Percentiles rank a stretch among this genome's conserved stretches.
phyloP scores from a whole-genome alignment of 2,329 filamentous ascomycete species.

The Colletotrichum destructivum region DNA sequence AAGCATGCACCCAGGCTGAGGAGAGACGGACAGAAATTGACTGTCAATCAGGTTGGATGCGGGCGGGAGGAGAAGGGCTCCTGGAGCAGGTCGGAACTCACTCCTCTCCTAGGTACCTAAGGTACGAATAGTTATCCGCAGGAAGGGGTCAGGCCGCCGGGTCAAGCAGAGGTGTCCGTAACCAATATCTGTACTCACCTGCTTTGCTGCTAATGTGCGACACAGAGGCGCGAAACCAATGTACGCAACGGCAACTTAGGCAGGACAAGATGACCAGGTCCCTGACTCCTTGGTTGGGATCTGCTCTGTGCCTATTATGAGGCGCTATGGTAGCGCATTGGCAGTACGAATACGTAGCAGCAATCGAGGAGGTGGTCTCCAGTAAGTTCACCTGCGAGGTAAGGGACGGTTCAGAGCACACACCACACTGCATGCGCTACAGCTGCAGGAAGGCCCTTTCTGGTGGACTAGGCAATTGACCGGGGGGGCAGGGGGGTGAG shows the following conservation, averaged over 20 bases:
- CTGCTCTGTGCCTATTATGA: constrained; percentile 11
- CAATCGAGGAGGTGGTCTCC: constrained; percentile 1
- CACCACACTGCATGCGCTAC: constrained; percentile 20
- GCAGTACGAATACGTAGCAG: not conserved
- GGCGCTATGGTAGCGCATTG: constrained; percentile 11
- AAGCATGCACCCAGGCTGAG: constrained; percentile 14
- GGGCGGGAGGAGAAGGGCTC: too few species aligned
- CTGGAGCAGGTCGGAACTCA: not conserved
- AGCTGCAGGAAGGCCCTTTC: constrained; percentile 11
- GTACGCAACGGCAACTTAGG: not conserved
- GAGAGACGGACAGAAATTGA: constrained; percentile 14
- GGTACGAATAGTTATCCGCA: not conserved
- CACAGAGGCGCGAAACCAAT: not conserved
- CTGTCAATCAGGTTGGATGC: not conserved
- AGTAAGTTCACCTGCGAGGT: constrained; percentile 5
- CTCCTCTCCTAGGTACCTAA: not conserved
- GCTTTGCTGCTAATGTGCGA: not conserved
- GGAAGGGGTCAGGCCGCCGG: not conserved
- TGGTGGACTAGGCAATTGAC: constrained; percentile 10
- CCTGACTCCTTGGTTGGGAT: constrained; percentile 29
- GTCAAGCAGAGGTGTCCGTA: not conserved
- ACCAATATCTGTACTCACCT: not conserved
- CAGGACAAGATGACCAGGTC: constrained; percentile 5
- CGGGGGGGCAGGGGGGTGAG: constrained; percentile 5
- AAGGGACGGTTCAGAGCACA: constrained; percentile 7